Conservation (phyloP, 1,284 basidiomycete genomes). For the Neotropicomus parvogracilis region DNA sequence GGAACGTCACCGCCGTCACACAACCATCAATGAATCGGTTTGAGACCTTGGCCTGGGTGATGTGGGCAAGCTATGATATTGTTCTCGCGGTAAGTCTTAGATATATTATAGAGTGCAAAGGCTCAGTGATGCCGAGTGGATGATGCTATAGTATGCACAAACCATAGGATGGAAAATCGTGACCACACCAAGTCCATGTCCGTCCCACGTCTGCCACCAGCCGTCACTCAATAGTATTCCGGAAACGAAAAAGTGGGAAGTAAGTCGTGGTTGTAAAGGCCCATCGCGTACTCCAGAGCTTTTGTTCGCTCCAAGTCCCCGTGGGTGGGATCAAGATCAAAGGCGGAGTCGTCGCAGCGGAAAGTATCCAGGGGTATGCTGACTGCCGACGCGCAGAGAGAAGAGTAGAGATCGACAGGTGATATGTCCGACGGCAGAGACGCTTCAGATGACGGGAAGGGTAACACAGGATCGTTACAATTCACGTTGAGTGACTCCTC, state of each 20-base stretch:
- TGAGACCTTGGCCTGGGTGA: too few relatives aligned
- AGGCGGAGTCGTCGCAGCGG: conserved; percentile 1
- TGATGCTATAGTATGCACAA: too few relatives aligned
- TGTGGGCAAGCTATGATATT: too few relatives aligned
- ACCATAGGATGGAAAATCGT: too few relatives aligned
- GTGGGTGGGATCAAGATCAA: conserved; percentile 6
- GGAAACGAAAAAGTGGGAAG: conserved; percentile 26
- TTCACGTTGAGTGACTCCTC: neutral
- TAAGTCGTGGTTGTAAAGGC: conserved; percentile 20
- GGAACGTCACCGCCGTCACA: too few relatives aligned
- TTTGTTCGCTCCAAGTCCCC: conserved; percentile 24
- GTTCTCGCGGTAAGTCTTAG: too few relatives aligned
- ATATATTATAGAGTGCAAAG: too few relatives aligned
- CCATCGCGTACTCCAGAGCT: conserved; percentile 32
- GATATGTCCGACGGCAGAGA: neutral
- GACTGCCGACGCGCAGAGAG: neutral
- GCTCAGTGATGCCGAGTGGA: too few relatives aligned
- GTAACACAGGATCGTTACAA: conserved; percentile 1
- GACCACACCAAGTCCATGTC: too few relatives aligned
- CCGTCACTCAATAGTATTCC: conserved; percentile 17
- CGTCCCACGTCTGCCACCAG: too few relatives aligned
- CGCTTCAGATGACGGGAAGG: conserved; percentile 9
- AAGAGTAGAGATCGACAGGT: conserved; percentile 3
- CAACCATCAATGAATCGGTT: too few relatives aligned
- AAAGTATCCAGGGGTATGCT: conserved; percentile 3